These are phyloP conservation scores for Pseudogymnoascus sp. DNA, from an alignment of 2,329 filamentous ascomycete species.

Conservation along the genomic window DNA sequence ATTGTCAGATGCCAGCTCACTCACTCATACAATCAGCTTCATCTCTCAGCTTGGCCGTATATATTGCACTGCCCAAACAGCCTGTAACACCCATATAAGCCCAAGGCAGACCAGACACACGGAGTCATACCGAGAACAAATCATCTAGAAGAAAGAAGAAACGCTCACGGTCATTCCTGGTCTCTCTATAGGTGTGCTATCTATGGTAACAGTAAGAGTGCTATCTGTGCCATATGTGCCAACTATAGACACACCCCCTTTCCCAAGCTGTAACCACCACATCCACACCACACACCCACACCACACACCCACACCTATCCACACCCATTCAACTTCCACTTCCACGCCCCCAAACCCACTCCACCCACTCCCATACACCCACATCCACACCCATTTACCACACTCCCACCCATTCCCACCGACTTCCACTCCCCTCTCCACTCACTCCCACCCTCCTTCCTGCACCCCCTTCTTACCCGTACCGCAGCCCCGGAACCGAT, in stretches of 20 bases:
- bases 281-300: neutral
- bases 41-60: neutral
- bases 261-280: neutral
- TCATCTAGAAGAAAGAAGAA: neutral
- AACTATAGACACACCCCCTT: neutral
- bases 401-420: neutral
- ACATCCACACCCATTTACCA: neutral
- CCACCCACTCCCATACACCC: neutral
- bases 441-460: neutral
- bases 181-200: no score
- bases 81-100: neutral
- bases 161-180: neutral
- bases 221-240: neutral
- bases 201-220: no score
- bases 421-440: neutral
- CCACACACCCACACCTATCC: neutral
- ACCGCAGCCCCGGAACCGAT: neutral
- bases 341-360: neutral
- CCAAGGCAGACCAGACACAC: neutral
- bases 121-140: neutral
- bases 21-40: neutral
- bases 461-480: neutral
- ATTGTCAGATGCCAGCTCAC: neutral
- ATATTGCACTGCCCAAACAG: neutral
- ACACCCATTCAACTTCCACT: neutral